phyloP scores from a whole-genome alignment of 2,329 filamentous ascomycete genomes.

The Penicillium sp. region DNA sequence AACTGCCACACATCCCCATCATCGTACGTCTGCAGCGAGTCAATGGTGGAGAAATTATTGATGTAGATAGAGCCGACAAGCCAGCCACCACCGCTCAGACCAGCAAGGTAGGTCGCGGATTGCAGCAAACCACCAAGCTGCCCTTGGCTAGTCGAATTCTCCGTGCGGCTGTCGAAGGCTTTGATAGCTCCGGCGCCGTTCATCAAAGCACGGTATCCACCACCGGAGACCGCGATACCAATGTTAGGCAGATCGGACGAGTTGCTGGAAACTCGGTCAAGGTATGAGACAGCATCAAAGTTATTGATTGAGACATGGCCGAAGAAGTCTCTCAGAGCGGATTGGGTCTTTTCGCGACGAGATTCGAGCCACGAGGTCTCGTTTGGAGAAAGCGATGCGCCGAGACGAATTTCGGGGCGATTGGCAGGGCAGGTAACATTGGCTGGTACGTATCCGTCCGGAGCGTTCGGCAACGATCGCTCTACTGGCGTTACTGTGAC shows the following conservation, averaged over 20 bases:
- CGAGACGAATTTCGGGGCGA: slow-evolving; percentile 71
- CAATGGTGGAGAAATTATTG: slow-evolving; percentile 75
- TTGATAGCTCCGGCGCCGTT: slow-evolving; percentile 78
- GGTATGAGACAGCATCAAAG: slow-evolving; percentile 76
- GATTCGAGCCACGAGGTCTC: slow-evolving; percentile 76
- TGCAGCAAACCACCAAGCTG: slow-evolving; percentile 71
- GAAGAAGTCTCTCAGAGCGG: slow-evolving; percentile 76
- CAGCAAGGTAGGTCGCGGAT: slow-evolving; percentile 77
- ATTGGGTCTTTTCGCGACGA: slow-evolving; percentile 73
- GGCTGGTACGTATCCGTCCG: slow-evolving; percentile 74
- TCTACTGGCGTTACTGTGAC: slow-evolving; percentile 4
- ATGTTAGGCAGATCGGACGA: slow-evolving; percentile 23
- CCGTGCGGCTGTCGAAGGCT: slow-evolving; percentile 75
- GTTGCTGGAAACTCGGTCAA: slow-evolving; percentile 55
- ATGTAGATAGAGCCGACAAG: slow-evolving; percentile 77
- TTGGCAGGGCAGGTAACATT: slow-evolving; percentile 70
- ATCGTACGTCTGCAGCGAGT: slow-evolving; percentile 54
- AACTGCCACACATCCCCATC: slow-evolving; percentile 64
- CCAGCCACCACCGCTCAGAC: slow-evolving; percentile 82
- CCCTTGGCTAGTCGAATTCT: slow-evolving; percentile 55
- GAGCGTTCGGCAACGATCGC: slow-evolving; percentile 59
- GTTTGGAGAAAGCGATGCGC: slow-evolving; percentile 65
- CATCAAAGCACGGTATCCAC: slow-evolving; percentile 81
- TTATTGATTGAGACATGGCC: slow-evolving; percentile 70
- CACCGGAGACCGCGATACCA: slow-evolving; percentile 62